A percentile compares a stretch with the other conserved stretches of the same genome.
Conservation (phyloP, 1,284 basidiomycete species). For the Cutaneotrichosporon spelunceum region DNA sequence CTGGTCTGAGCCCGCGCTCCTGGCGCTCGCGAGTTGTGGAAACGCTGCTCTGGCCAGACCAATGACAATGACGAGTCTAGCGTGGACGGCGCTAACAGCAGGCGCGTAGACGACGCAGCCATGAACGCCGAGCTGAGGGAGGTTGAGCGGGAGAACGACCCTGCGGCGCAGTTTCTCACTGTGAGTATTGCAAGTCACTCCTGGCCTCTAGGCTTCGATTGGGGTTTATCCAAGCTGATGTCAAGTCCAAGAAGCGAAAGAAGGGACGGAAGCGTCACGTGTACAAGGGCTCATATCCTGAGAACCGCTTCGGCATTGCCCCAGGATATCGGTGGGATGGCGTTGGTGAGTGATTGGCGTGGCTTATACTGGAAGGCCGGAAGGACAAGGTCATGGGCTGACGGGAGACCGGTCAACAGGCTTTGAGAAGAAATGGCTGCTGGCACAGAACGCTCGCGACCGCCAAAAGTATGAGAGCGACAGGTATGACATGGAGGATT, state of each 20-base stretch:
- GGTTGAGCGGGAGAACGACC: conserved; percentile 87
- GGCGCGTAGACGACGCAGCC: conserved; percentile 72
- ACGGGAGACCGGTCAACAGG: conserved; percentile 79
- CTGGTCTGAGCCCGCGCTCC: too few relatives aligned
- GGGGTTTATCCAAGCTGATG: conserved; percentile 15
- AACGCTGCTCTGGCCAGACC: not conserved
- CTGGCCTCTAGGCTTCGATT: not conserved
- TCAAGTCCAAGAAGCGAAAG: conserved; percentile 54
- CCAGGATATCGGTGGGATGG: conserved; percentile 98
- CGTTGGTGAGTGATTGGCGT: conserved; percentile 63
- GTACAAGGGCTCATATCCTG: conserved; percentile 84
- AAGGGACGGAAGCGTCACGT: conserved; percentile 78
- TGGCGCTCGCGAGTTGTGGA: not conserved
- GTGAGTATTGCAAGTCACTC: conserved; percentile 56
- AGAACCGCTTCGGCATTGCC: conserved; percentile 90
- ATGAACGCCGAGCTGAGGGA: conserved; percentile 79
- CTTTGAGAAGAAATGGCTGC: conserved; percentile 89
- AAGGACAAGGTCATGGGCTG: not conserved
- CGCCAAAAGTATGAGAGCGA: conserved; percentile 69
- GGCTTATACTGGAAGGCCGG: not conserved
- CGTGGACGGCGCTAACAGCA: conserved; percentile 30
- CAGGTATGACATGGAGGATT: conserved; percentile 82
- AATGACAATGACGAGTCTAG: not conserved
- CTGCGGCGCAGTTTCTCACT: conserved; percentile 85
- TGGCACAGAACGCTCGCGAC: conserved; percentile 69